Base-by-base conservation (phyloP, 2,329 filamentous ascomycete genomes). In the Monosporascus sp. region DNA sequence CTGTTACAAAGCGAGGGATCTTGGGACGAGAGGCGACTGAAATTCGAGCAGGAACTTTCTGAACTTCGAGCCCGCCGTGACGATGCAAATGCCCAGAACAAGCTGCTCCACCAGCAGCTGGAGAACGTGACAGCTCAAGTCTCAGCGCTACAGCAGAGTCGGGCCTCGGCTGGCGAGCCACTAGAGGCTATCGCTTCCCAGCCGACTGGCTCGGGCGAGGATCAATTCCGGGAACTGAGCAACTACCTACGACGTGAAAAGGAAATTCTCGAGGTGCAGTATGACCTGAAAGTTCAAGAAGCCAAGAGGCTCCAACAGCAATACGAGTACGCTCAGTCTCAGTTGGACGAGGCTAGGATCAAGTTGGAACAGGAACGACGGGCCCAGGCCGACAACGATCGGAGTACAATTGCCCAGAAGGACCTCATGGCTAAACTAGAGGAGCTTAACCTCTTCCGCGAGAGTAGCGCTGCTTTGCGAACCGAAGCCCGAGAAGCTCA, bases 211-310 rank as follows among this genome's bases (percentile, higher is more conserved):
- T 77, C 83, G 37, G 84, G 82, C 41, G 75, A 86, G 9, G 89
- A 91, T 60, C 89, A 89, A 51, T 81, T 96, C 9, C 88, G 94
- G 57, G 93, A 97, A 65, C 83, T 99, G 53, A 95, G 96, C 72
- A 88, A 84, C 57, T 99, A 94, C 69, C 77, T 99, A 56, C 87
- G 93, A 46, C 88, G 91, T 43, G 95, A 99, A 73, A 99, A 97
- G 76, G 94, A 97, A 68, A 97, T 99, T 60, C 81, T 97, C 8
- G 93, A 99, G 63, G 90, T 97, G n/a, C 93, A 97, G 65, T 89
- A 91, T 63, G 92, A 97, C 62, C 78, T 97, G 45, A 92, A 93
- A 63, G 80, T 86, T 0, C 90, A 96, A 63, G 94, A 99, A 71
- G 80, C 85, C 51, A 96, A 95, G 72, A 85, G 94, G 51, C 73